Percentiles rank a stretch among this genome's conserved stretches.
These are phyloP conservation scores for Cylindrodendrum hubeiense DNA, from an alignment of 2,329 filamentous ascomycete genomes.

Conservation along the genomic window DNA sequence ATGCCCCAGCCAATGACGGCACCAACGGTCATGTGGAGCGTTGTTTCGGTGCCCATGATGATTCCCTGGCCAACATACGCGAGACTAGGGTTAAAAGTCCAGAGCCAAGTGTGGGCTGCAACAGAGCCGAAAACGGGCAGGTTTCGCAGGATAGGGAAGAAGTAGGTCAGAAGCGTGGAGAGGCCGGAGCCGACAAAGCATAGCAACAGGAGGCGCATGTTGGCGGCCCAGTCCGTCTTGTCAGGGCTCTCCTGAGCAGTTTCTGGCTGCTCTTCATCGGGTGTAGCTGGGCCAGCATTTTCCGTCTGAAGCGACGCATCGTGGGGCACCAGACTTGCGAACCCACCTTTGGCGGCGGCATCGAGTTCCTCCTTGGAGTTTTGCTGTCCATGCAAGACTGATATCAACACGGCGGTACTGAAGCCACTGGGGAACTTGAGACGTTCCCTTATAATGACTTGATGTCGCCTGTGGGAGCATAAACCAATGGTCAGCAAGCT, in stretches of 20 bases:
- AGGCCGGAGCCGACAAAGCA: constrained; percentile 71
- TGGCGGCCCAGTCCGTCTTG: constrained; percentile 54
- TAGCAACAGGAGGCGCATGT: constrained; percentile 66
- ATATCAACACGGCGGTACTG: constrained; percentile 93
- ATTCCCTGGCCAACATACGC: constrained; percentile 98
- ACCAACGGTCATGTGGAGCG: constrained; percentile 93
- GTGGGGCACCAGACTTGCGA: constrained; percentile 57
- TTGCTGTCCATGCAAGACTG: constrained; percentile 80
- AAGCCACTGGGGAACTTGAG: constrained; percentile 96
- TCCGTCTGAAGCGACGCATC: constrained; percentile 36
- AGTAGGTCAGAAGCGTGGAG: constrained; percentile 88
- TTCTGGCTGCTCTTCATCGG: constrained; percentile 47
- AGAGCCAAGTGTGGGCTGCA: constrained; percentile 86
- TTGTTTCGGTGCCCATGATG: constrained; percentile 97
- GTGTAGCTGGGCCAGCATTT: constrained; percentile 38
- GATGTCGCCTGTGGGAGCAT: constrained; percentile 67
- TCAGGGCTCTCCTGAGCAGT: constrained; percentile 49
- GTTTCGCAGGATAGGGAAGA: constrained; percentile 85
- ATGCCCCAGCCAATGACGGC: constrained; percentile 92
- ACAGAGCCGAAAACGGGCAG: constrained; percentile 86
- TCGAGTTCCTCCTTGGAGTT: constrained; percentile 51
- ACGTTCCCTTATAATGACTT: constrained; percentile 94
- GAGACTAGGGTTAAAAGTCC: constrained; percentile 96
- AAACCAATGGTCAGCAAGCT: constrained; percentile 7
- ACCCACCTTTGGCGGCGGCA: constrained; percentile 52